Evolutionary conservation across 768 basidiomycete genomes (phyloP).

Genomic region (Strobilomyces confusus): DNA sequence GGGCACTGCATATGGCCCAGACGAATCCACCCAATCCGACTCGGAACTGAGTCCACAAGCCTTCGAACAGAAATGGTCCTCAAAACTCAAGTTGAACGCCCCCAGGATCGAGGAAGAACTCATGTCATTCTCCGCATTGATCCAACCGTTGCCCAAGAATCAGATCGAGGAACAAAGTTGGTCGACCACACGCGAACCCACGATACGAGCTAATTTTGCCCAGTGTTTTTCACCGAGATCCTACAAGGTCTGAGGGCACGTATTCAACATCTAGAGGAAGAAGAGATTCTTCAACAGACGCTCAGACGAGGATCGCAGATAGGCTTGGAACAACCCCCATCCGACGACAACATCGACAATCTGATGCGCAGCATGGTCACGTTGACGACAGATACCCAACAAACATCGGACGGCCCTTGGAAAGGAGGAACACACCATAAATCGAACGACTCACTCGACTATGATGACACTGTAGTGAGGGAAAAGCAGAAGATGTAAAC

Average conservation of each 20-base stretch:
- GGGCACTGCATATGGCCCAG: constrained; percentile 43
- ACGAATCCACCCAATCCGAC: constrained; percentile 43
- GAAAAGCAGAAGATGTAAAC: constrained; percentile 23
- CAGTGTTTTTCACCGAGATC: constrained; percentile 37
- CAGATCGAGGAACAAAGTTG: constrained; percentile 39
- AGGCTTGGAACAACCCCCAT: constrained; percentile 33
- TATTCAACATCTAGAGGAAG: constrained; percentile 40
- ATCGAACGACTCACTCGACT: constrained; percentile 19
- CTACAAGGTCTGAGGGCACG: constrained; percentile 35
- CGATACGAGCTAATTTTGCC: constrained; percentile 2
- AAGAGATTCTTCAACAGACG: constrained; percentile 40
- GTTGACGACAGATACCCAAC: constrained; percentile 14
- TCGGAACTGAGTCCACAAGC: constrained; percentile 34
- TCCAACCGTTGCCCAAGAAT: constrained; percentile 31
- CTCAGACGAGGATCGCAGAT: constrained; percentile 35
- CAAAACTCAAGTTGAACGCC: constrained; percentile 32
- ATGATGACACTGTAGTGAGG: constrained; percentile 25
- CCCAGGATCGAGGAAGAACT: constrained; percentile 37
- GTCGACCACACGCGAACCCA: constrained; percentile 10
- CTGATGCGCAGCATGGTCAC: constrained; percentile 41
- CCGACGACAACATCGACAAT: constrained; percentile 35
- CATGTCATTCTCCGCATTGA: constrained; percentile 30
- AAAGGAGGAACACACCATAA: constrained; percentile 13
- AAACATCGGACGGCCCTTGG: constrained; percentile 31
- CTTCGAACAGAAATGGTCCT: constrained; percentile 36